Evolutionary conservation across 805 yeast species (phyloP), one percentile per base, ranked within the genome.

Genomic region (Wickerhamomyces rabaulensis): DNA sequence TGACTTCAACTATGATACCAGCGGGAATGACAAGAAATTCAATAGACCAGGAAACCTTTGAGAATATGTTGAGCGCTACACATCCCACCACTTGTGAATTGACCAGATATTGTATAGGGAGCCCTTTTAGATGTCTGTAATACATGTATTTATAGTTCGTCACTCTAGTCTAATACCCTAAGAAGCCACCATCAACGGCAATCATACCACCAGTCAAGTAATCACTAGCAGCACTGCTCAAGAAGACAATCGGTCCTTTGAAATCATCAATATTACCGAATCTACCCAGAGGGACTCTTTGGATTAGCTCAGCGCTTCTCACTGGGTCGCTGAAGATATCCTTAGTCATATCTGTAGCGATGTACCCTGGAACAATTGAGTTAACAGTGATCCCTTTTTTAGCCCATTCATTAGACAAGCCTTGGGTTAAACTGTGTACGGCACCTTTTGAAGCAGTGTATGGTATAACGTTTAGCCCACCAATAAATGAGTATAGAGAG

Each of bases 381-480:
- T 76, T 75, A 45, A 74, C 76, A 46, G 64, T 66, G 51, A 75
- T 69, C 0, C 78, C 76, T 41, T 62, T 58, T 9, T 59, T 41
- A 4, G 75, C 62, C 76, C 77, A 73, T 49, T 75, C 79, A 46
- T 71, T 70, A 9, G 95, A 90, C 52, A 88, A 70, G 2, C 91
- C 85, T 62, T 75, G 80, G 26, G 84, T 78, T 57, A 87, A 71
- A 57, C 85, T 91, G 55, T 80, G 65, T 39, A 86, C 78, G n/a
- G 81, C 95, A 37, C 95, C 94, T 72, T 88, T 88, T 22, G 23
- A 22, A 10, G 88, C 87, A 56, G 89, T 87, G 72, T 88, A 88
- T 36, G 87, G 79, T 17, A 94, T 84, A 67, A 48, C 50, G 19
- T 44, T 43, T 5, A 23, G 7, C 4, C 62, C 60, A 37, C 61